Percentiles rank a stretch among this genome's conserved stretches.
Conservation (phyloP, 805 yeast species). For the Yamadazyma ubonensis region DNA sequence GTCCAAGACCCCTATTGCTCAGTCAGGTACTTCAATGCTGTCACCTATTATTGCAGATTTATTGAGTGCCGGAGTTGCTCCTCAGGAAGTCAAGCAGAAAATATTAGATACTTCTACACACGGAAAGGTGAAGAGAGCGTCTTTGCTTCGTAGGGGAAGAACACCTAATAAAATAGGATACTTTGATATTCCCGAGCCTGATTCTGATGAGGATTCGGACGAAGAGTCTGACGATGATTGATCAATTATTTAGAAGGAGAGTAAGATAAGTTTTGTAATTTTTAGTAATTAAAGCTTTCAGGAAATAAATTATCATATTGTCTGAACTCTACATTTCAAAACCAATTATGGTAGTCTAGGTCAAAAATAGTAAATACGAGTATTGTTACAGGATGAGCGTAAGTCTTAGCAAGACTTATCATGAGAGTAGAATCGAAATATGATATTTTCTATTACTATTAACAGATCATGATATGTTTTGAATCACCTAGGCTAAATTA, state of each 20-base stretch:
- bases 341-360: too few species aligned
- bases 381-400: too few species aligned
- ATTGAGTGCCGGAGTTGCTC: constrained; percentile 49
- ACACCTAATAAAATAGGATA: constrained; percentile 61
- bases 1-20: constrained; percentile 23
- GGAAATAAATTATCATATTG: too few species aligned
- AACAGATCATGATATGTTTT: too few species aligned
- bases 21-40: constrained; percentile 83
- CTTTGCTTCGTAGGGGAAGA: constrained; percentile 45
- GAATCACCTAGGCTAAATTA: too few species aligned
- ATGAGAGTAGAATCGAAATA: too few species aligned
- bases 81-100: constrained; percentile 39
- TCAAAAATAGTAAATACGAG: too few species aligned
- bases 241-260: background rate
- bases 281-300: too few species aligned
- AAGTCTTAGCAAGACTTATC: too few species aligned
- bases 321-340: too few species aligned
- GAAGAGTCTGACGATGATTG: background rate
- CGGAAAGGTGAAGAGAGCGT: constrained; percentile 47
- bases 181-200: constrained; percentile 5
- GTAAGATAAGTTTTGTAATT: background rate
- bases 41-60: constrained; percentile 66
- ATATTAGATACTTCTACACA: constrained; percentile 48
- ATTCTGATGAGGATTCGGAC: constrained; percentile 7
- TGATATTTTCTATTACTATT: too few species aligned